These are phyloP conservation scores for Przewalskia tangutica DNA, from an alignment of 257 asterid species.

Conservation along the genomic window DNA sequence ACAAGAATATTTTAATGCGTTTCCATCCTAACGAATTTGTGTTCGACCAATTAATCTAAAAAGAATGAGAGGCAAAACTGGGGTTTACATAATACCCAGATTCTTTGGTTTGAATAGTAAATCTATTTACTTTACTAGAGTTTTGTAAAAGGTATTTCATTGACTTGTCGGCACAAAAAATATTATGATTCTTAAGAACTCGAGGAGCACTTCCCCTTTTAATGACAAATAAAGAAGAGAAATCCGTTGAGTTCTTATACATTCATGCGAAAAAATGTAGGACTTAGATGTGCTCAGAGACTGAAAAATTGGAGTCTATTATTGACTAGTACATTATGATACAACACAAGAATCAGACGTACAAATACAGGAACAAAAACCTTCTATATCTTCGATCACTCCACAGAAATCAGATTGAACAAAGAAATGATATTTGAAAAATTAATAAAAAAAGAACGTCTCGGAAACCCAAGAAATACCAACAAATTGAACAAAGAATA, in stretches of 20 bases:
- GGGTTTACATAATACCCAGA: too few relatives aligned
- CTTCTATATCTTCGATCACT: background rate
- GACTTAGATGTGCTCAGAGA: background rate
- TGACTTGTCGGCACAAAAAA: background rate
- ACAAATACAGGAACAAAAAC: background rate
- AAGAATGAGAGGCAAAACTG: too few relatives aligned
- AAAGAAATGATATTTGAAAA: background rate
- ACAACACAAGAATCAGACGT: background rate
- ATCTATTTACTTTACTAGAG: too few relatives aligned
- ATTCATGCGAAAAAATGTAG: background rate
- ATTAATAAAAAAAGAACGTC: background rate
- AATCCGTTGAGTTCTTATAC: background rate
- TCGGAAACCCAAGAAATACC: background rate
- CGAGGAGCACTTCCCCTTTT: background rate
- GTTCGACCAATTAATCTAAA: too few relatives aligned
- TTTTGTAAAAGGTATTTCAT: too few relatives aligned
- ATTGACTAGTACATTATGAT: background rate
- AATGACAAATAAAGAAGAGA: background rate
- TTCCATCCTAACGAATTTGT: too few relatives aligned
- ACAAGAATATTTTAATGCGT: too few relatives aligned
- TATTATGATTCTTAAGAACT: background rate
- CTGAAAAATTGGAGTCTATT: background rate
- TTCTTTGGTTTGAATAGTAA: too few relatives aligned
- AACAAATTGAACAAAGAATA: conserved; percentile 3
- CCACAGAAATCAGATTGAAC: background rate